Evolutionary conservation across 192 early-diverging fungal genomes (phyloP).

Genomic region (Lobulomyces angularis): DNA sequence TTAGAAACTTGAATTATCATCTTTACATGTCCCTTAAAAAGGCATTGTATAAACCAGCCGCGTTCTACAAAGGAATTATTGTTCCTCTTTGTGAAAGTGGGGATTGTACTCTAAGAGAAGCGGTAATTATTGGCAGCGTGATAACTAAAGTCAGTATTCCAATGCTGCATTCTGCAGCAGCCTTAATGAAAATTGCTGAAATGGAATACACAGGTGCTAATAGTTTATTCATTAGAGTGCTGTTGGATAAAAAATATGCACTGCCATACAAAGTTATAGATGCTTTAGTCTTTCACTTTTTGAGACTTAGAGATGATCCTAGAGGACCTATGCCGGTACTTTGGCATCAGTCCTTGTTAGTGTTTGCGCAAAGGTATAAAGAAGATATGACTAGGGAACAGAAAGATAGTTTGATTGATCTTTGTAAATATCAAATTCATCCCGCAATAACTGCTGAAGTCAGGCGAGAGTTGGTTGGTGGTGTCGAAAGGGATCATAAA

Average conservation of each 20-base stretch:
- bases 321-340: constrained; percentile 84
- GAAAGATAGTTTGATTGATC: constrained; percentile 75
- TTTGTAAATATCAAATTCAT: constrained; percentile 71
- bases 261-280: constrained; percentile 95
- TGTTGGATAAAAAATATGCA: constrained; percentile 97
- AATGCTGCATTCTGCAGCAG: constrained; percentile 87
- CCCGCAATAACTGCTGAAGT: constrained; percentile 82
- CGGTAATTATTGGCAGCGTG: constrained; percentile 86
- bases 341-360: constrained; percentile 93
- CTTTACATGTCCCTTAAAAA: constrained; percentile 95
- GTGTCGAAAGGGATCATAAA: no score
- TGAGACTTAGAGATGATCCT: constrained; percentile 73
- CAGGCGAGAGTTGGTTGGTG: constrained; percentile 74
- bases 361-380: constrained; percentile 96
- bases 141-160: constrained; percentile 89
- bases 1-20: constrained; percentile 97
- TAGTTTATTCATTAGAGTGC: constrained; percentile 83
- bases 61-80: constrained; percentile 94
- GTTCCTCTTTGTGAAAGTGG: constrained; percentile 83
- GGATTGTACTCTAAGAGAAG: constrained; percentile 89
- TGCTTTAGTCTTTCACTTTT: constrained; percentile 89
- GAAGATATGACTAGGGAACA: constrained; percentile 89
- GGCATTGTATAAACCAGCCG: constrained; percentile 87
- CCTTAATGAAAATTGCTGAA: constrained; percentile 82
- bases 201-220: constrained; percentile 95